Evolutionary conservation across 176 grass and related monocot species (phyloP).

Genomic region (Bromus sterilis): DNA sequence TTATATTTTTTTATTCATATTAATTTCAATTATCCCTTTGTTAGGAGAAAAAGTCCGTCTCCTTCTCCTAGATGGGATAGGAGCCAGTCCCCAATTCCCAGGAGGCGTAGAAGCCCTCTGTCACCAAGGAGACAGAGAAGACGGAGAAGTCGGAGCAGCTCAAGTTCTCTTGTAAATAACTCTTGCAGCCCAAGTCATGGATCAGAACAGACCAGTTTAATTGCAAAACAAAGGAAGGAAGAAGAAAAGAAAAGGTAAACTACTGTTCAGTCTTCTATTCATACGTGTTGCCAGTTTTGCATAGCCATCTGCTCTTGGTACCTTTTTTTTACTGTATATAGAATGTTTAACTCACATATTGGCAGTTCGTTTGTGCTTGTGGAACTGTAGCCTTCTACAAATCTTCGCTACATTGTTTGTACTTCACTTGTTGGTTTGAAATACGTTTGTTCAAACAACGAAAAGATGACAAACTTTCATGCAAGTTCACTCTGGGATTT

Average conservation of each 20-base stretch:
- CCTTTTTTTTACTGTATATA: neutral
- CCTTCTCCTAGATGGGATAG: conserved; percentile 33
- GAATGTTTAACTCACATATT: neutral
- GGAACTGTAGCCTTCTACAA: neutral
- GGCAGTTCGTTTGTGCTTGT: neutral
- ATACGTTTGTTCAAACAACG: neutral
- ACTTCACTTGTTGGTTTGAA: neutral
- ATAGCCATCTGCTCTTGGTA: neutral
- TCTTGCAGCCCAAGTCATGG: conserved; percentile 14
- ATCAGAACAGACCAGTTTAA: conserved; percentile 21
- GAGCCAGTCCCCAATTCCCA: conserved; percentile 22
- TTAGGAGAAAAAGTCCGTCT: conserved; percentile 30
- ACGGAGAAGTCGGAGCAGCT: conserved; percentile 28
- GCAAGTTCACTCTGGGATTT: neutral
- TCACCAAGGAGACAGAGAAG: conserved; percentile 30
- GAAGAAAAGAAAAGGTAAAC: conserved; percentile 36
- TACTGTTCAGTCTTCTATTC: neutral
- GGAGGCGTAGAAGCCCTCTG: conserved; percentile 21
- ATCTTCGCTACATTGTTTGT: neutral
- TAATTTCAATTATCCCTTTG: neutral
- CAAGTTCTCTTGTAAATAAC: conserved; percentile 31
- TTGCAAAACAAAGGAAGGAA: conserved; percentile 25
- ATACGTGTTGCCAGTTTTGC: neutral
- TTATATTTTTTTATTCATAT: neutral
- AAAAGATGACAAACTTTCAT: neutral